Conservation (phyloP, 306 rosid species). For the Coriaria nepalensis region DNA sequence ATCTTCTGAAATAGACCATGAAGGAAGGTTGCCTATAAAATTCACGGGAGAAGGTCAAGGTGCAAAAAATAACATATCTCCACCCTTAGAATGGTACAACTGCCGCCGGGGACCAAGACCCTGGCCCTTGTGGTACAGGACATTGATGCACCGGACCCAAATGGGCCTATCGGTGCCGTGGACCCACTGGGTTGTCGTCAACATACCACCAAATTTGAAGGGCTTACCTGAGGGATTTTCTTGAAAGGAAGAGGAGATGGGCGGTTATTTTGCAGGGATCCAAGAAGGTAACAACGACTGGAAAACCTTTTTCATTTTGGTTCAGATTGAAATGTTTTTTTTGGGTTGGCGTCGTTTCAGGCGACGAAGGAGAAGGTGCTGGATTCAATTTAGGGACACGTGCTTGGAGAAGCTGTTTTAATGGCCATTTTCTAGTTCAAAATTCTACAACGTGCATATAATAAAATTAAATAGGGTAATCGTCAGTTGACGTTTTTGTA, state of each 20-base stretch:
- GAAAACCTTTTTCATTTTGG: slow-evolving; percentile 21
- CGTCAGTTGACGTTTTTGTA: no score
- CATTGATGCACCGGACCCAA: slow-evolving; percentile 59
- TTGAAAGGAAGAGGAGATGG: slow-evolving; percentile 38
- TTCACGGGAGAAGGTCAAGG: slow-evolving; percentile 71
- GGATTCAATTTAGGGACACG: slow-evolving; percentile 55
- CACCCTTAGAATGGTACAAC: slow-evolving; percentile 85
- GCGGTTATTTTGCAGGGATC: slow-evolving; percentile 29
- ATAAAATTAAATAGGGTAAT: not conserved
- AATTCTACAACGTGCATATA: no score
- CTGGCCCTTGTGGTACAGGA: slow-evolving; percentile 64
- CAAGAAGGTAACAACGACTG: slow-evolving; percentile 55
- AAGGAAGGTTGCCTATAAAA: slow-evolving; percentile 50
- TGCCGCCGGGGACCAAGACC: slow-evolving; percentile 49
- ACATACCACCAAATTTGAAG: slow-evolving; percentile 43
- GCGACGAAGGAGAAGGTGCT: slow-evolving; percentile 61
- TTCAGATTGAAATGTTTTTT: not conserved
- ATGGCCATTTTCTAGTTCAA: slow-evolving; percentile 30
- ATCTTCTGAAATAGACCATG: slow-evolving; percentile 37
- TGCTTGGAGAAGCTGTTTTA: slow-evolving; percentile 48
- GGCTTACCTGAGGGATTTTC: slow-evolving; percentile 68
- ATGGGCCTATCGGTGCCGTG: slow-evolving; percentile 50
- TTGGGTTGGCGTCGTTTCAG: slow-evolving; percentile 18
- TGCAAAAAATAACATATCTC: slow-evolving; percentile 57
- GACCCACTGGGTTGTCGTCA: slow-evolving; percentile 65